Conservation (phyloP, 2,329 filamentous ascomycete species). For the Phialophora verrucosa region DNA sequence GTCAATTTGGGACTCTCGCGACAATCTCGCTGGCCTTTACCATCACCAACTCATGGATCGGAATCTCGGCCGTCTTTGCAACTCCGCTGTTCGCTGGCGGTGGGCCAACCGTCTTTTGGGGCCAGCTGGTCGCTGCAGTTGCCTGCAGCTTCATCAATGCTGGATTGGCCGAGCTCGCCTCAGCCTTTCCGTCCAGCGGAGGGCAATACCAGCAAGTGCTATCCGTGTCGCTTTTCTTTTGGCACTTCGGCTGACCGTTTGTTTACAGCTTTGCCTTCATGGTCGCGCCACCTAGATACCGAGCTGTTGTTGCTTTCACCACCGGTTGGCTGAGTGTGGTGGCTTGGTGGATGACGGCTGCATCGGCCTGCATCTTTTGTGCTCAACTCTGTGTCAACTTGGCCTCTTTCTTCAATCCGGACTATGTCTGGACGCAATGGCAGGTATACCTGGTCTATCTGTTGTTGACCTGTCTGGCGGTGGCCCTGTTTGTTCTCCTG, state of each 20-base stretch:
- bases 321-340: slow-evolving; percentile 41
- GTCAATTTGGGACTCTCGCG: slow-evolving; percentile 38
- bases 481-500: slow-evolving; percentile 29
- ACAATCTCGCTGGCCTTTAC: slow-evolving; percentile 41
- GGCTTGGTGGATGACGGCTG: slow-evolving; percentile 39
- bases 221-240: background rate
- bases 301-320: slow-evolving; percentile 36
- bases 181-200: slow-evolving; percentile 40
- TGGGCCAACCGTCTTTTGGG: slow-evolving; percentile 40
- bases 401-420: slow-evolving; percentile 33
- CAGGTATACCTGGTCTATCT: slow-evolving; percentile 40
- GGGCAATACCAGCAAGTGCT: slow-evolving; percentile 43
- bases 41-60: slow-evolving; percentile 45
- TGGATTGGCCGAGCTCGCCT: slow-evolving; percentile 41
- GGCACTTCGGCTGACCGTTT: background rate
- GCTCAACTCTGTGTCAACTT: slow-evolving; percentile 31
- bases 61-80: slow-evolving; percentile 38
- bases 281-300: slow-evolving; percentile 29
- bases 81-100: slow-evolving; percentile 40
- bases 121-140: slow-evolving; percentile 37
- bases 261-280: slow-evolving; percentile 40
- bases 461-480: slow-evolving; percentile 26
- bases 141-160: slow-evolving; percentile 38
- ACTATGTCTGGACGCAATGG: slow-evolving; percentile 38
- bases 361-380: slow-evolving; percentile 36